Conservation (phyloP, 352 stramenopile genomes). For the Phytophthora capsici region DNA sequence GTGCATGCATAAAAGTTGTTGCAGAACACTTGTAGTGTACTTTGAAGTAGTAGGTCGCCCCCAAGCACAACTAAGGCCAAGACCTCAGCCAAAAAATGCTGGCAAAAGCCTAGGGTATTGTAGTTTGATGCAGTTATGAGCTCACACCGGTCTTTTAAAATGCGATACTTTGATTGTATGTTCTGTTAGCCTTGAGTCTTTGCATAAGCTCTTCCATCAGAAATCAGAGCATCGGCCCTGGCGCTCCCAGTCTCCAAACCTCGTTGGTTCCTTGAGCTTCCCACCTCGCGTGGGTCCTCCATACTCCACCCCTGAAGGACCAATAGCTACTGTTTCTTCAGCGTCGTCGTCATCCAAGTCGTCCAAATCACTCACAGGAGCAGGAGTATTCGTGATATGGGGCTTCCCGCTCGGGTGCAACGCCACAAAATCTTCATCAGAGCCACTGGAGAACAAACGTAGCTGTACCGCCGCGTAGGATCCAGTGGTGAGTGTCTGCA, state of each 20-base stretch:
- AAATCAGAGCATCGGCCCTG: slow-evolving; percentile 98
- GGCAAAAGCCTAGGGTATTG: no score
- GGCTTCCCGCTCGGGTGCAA: slow-evolving; percentile 32
- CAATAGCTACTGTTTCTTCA: slow-evolving; percentile 95
- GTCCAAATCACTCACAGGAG: slow-evolving; percentile 13
- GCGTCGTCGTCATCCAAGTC: slow-evolving; percentile 85
- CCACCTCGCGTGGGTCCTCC: slow-evolving; percentile 94
- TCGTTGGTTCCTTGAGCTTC: slow-evolving; percentile 94
- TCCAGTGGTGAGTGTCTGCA: background rate
- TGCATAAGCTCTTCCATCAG: slow-evolving; percentile 37
- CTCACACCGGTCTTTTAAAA: no score
- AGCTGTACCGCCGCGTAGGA: slow-evolving; percentile 2
- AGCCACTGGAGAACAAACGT: slow-evolving; percentile 39
- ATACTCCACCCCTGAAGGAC: slow-evolving; percentile 91
- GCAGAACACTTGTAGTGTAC: no score
- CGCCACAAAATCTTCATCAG: slow-evolving; percentile 48
- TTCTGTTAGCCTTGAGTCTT: no score
- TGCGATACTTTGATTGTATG: no score
- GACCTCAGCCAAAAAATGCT: no score
- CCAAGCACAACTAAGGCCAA: no score
- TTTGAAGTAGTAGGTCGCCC: no score
- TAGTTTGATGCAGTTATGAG: no score
- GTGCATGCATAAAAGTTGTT: no score
- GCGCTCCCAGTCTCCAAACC: slow-evolving; percentile 98
- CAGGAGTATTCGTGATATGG: slow-evolving; percentile 30